Percentiles rank a stretch among this genome's conserved stretches.
These are phyloP conservation scores for Yamadazyma insecticola DNA, from an alignment of 805 yeast species.

Conservation along the genomic window DNA sequence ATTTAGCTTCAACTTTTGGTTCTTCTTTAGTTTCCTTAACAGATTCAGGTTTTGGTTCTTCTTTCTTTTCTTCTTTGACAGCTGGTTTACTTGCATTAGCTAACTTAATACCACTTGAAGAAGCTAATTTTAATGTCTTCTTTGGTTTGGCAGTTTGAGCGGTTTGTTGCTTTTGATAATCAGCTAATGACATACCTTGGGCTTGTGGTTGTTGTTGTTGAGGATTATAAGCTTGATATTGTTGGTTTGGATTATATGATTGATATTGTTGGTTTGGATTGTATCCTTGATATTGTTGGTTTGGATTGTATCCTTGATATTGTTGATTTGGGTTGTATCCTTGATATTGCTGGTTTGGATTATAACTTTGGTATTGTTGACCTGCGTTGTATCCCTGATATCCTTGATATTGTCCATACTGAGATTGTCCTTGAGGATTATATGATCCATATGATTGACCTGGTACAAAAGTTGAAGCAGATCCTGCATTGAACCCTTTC, in stretches of 20 bases:
- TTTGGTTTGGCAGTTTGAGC: slow-evolving; percentile 56
- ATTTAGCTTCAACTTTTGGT: slow-evolving; percentile 24
- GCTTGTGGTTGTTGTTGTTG: slow-evolving; percentile 14
- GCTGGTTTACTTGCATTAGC: slow-evolving; percentile 41
- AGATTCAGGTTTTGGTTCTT: slow-evolving; percentile 10
- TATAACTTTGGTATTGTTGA: slow-evolving; percentile 15
- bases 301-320: slow-evolving; percentile 14
- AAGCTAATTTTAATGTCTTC: slow-evolving; percentile 61
- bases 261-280: too few species aligned
- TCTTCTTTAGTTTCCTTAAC: slow-evolving; percentile 13
- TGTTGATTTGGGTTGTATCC: slow-evolving; percentile 13
- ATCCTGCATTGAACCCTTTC: slow-evolving; percentile 43
- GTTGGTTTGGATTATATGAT: slow-evolving; percentile 15
- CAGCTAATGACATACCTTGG: slow-evolving; percentile 67
- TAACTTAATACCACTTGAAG: slow-evolving; percentile 64
- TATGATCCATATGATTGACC: slow-evolving; percentile 20
- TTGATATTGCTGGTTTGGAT: slow-evolving; percentile 6
- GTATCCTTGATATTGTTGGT: slow-evolving; percentile 13
- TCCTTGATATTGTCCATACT: slow-evolving; percentile 10
- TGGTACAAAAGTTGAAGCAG: slow-evolving; percentile 48
- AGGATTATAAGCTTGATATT: slow-evolving; percentile 12
- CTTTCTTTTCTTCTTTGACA: slow-evolving; percentile 13
- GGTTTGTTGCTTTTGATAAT: slow-evolving; percentile 67
- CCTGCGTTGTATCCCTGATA: slow-evolving; percentile 10
- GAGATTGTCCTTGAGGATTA: slow-evolving; percentile 10